A percentile compares a stretch with the other conserved stretches of the same genome.
phyloP scores from a whole-genome alignment of 805 yeast species.

The Wickerhamiella alocasiicola region DNA sequence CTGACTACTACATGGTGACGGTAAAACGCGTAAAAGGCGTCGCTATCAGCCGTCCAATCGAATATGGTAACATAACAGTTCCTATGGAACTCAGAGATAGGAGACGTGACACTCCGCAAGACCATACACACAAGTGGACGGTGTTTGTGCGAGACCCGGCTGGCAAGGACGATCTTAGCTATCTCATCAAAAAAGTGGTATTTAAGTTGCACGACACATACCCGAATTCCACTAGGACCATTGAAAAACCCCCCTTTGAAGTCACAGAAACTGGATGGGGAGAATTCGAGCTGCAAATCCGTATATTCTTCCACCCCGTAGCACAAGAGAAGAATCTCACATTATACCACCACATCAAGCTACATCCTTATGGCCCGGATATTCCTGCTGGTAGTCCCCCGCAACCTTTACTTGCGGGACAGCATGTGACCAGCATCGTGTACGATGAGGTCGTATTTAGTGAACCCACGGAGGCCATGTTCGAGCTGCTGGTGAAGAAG shows the following conservation, averaged over 20 bases:
- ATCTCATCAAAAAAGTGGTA: constrained; percentile 76
- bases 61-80: constrained; percentile 70
- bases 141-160: constrained; percentile 75
- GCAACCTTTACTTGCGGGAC: constrained; percentile 19
- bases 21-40: constrained; percentile 34
- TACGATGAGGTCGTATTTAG: constrained; percentile 90
- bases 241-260: constrained; percentile 86
- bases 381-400: constrained; percentile 21
- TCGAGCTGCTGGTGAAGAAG: constrained; percentile 52
- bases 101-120: constrained; percentile 57
- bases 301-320: constrained; percentile 74
- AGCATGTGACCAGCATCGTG: constrained; percentile 44
- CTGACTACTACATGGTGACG: constrained; percentile 12
- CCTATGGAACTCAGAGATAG: constrained; percentile 44
- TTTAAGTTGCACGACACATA: constrained; percentile 94
- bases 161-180: constrained; percentile 60
- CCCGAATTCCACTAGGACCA: constrained; percentile 68
- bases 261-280: constrained; percentile 99
- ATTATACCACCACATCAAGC: constrained; percentile 75
- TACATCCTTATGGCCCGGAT: constrained; percentile 64
- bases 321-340: constrained; percentile 79
- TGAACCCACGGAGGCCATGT: constrained; percentile 87
- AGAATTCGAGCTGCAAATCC: constrained; percentile 85
- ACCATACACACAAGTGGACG: constrained; percentile 95
- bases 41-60: constrained; percentile 63